These are phyloP conservation scores for Talaromyces stipitatus DNA, from an alignment of 495 filamentous ascomycete genomes.

Conservation along the genomic window DNA sequence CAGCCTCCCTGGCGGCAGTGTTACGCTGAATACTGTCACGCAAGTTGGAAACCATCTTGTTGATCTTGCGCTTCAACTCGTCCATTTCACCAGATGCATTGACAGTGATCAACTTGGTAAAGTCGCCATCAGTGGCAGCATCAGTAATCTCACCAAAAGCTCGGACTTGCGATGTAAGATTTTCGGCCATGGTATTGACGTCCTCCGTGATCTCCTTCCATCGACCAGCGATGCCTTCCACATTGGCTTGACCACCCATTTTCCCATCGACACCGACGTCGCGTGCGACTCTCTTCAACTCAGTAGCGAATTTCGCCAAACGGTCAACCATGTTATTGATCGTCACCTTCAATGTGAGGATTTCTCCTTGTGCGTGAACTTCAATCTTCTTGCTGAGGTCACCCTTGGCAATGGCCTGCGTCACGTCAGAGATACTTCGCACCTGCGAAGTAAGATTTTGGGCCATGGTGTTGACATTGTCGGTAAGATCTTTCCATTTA, in stretches of 20 bases:
- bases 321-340: conserved; percentile 99
- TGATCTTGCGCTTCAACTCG: conserved; percentile 98
- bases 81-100: conserved; percentile 99
- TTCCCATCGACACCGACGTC: conserved; percentile 98
- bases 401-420: conserved; percentile 88
- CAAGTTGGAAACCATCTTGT: conserved; percentile 95
- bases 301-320: conserved; percentile 91
- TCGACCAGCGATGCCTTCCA: conserved; percentile 84
- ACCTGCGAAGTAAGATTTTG: conserved; percentile 93
- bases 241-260: conserved; percentile 96
- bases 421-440: conserved; percentile 92
- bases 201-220: conserved; percentile 99
- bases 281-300: conserved; percentile 91
- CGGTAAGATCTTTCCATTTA: conserved; percentile 98
- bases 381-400: conserved; percentile 96
- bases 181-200: conserved; percentile 98
- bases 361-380: conserved; percentile 92
- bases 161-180: conserved; percentile 93
- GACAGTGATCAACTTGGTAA: conserved; percentile 95
- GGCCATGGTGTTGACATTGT: conserved; percentile 86
- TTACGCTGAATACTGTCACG: conserved; percentile 96
- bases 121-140: conserved; percentile 92
- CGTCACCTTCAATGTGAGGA: conserved; percentile 87
- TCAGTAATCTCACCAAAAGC: conserved; percentile 98
- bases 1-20: conserved; percentile 91